These are phyloP conservation scores for Babesia bovis DNA, from an alignment of 169 alveolate genomes.

Conservation along the genomic window DNA sequence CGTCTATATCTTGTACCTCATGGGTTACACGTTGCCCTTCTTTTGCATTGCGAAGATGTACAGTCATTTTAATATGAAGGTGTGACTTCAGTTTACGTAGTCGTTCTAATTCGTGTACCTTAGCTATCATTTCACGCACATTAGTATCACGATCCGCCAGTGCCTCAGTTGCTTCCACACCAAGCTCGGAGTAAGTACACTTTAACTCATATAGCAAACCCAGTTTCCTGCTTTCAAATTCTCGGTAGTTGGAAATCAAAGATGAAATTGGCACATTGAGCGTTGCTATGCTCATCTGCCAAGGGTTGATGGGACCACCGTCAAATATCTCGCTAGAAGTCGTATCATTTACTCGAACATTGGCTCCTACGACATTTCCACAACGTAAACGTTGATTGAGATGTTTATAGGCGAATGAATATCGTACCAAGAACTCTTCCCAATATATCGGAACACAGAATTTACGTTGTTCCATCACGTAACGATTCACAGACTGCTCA, in stretches of 20 bases:
- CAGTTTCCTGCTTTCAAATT: conserved; percentile 9
- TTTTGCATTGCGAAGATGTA: conserved; percentile 24
- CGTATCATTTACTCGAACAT: conserved; percentile 1
- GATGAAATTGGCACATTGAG: conserved; percentile 4
- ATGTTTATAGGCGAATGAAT: conserved; percentile 24
- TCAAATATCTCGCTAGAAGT: not conserved
- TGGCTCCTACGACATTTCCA: conserved; percentile 2
- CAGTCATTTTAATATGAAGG: conserved; percentile 1
- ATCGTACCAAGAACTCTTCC: conserved; percentile 54
- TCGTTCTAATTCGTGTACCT: conserved; percentile 13
- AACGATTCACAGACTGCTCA: conserved; percentile 46
- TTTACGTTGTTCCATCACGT: conserved; percentile 34
- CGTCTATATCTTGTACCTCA: conserved; percentile 20
- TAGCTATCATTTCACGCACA: conserved; percentile 8
- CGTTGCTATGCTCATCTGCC: conserved; percentile 39
- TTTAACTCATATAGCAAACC: conserved; percentile 5
- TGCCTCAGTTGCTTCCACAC: conserved; percentile 31
- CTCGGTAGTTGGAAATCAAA: not conserved
- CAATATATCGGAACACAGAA: conserved; percentile 49
- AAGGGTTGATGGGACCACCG: conserved; percentile 28
- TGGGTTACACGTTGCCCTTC: conserved; percentile 40
- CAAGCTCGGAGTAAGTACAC: conserved; percentile 12
- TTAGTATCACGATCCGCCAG: not conserved
- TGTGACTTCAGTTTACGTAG: not conserved
- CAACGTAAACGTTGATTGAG: conserved; percentile 1